Base-by-base conservation (phyloP, 2,329 filamentous ascomycete species). In the Pseudogymnoascus sp. region DNA sequence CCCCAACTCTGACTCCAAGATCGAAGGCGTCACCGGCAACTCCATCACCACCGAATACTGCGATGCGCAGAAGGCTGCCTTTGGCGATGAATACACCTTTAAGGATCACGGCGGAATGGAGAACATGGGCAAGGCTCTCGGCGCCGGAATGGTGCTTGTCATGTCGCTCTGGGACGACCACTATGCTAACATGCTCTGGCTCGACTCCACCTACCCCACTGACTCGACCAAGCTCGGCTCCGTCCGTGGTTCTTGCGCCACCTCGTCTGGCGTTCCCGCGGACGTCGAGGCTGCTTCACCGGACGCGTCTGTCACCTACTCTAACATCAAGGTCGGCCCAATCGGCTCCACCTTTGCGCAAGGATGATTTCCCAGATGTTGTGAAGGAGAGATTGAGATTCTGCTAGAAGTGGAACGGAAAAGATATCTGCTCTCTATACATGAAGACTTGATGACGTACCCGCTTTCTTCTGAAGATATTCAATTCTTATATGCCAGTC, bases 171-270 rank as follows among this genome's bases (percentile, higher is more conserved):
- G 80, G 80, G 73, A 77, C 64, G 77, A 79, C 65, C 82, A 89
- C 75, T 74, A 81, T 64, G 76, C 82, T 69, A 81, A 87, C 76
- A 90, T 91, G 87, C 81, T 88, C 69, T 91, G 88, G 88, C 82
- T 91, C 68, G 88, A 91, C 78, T 83, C 82, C 64, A 82, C 77
- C 72, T 88, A 82, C 78, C 86, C 87, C 58, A 76, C 77, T 64
- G 71, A 75, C 65, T 69, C 75, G 28, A 78, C 76, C 60, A 66
- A 64, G 2, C 77, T 77, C 28, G 84, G 84, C 66, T 73, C 77
- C 63, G 75, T 75, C 42, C 82, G 84, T 69, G 85, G 85, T 62
- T 75, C 76, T 41, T 87, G 85, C 73, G 63, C 77, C 58, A 78
- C 76, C 58, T 75, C 71, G 66, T 82, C 81, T n/a, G 84, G 84